A percentile compares a stretch with the other conserved stretches of the same genome.
Evolutionary conservation across 2,329 filamentous ascomycete genomes (phyloP).

Genomic region (Catunica adiposa): DNA sequence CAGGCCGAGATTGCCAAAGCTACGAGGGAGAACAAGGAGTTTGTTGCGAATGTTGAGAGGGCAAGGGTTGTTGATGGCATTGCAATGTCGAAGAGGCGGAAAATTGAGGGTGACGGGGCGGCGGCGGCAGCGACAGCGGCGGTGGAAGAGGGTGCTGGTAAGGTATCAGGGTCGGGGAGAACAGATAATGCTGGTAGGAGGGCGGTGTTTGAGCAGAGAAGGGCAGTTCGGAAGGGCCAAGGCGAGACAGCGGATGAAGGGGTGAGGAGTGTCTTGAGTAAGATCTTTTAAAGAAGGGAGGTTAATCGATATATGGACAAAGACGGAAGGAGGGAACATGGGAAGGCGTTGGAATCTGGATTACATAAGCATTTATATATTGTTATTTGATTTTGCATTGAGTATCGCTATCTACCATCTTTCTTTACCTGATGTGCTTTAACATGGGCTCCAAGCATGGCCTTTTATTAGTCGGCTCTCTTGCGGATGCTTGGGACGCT

Average conservation of each 20-base stretch:
- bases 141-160: too few species aligned
- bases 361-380: too few species aligned
- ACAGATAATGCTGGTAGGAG: conserved; percentile 15
- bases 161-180: conserved; percentile 16
- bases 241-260: conserved; percentile 31
- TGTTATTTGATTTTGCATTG: neutral
- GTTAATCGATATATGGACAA: too few species aligned
- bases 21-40: conserved; percentile 65
- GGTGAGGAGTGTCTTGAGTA: conserved; percentile 44
- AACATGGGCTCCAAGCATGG: too few species aligned
- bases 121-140: conserved; percentile 16
- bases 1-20: conserved; percentile 61
- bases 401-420: too few species aligned
- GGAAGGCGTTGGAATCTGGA: too few species aligned
- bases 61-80: conserved; percentile 67
- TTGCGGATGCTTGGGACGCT: conserved; percentile 39
- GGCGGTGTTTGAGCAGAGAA: conserved; percentile 49
- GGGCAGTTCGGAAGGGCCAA: conserved; percentile 35
- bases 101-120: conserved; percentile 23
- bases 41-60: conserved; percentile 61
- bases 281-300: conserved; percentile 37
- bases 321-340: too few species aligned
- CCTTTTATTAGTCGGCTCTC: conserved; percentile 35
- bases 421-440: too few species aligned
- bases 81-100: conserved; percentile 36